These are phyloP conservation scores for Globisporangium camurandrum DNA, from an alignment of 352 stramenopile species.

Conservation along the genomic window DNA sequence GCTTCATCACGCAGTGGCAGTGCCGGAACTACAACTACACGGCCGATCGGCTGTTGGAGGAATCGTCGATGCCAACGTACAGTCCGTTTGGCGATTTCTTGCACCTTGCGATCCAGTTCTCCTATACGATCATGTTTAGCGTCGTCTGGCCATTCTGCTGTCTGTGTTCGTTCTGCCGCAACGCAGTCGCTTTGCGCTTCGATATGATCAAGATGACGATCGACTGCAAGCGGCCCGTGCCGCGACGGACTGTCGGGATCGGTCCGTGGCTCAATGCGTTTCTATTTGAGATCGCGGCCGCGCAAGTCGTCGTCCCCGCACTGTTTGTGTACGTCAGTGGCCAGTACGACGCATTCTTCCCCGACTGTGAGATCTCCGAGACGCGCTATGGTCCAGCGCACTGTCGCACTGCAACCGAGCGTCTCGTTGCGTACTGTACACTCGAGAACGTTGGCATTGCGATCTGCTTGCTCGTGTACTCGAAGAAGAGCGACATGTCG, in stretches of 20 bases:
- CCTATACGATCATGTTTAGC: conserved; percentile 63
- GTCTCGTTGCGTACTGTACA: conserved; percentile 31
- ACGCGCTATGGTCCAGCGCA: conserved; percentile 30
- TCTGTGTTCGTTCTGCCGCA: conserved; percentile 41
- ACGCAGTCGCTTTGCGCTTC: conserved; percentile 42
- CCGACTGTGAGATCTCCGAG: conserved; percentile 24
- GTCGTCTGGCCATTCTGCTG: conserved; percentile 61
- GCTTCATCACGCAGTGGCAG: conserved; percentile 45
- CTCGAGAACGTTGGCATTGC: conserved; percentile 49
- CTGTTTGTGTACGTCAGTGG: conserved; percentile 62
- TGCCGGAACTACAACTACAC: conserved; percentile 56
- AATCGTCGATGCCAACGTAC: conserved; percentile 56
- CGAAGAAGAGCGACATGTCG: conserved; percentile 46
- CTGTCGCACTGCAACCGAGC: conserved; percentile 16
- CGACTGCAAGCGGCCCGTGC: conserved; percentile 51
- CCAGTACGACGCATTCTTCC: conserved; percentile 49
- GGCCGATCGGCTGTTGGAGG: conserved; percentile 41
- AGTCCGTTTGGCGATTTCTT: conserved; percentile 42
- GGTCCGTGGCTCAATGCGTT: conserved; percentile 44
- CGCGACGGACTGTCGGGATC: conserved; percentile 43
- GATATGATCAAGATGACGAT: conserved; percentile 62
- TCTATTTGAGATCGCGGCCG: conserved; percentile 44
- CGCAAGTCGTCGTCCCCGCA: conserved; percentile 35
- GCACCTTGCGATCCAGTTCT: conserved; percentile 61
- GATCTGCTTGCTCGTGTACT: conserved; percentile 40